Conservation (phyloP, 176 grass and related monocot genomes). For the Juncus inflexus region DNA sequence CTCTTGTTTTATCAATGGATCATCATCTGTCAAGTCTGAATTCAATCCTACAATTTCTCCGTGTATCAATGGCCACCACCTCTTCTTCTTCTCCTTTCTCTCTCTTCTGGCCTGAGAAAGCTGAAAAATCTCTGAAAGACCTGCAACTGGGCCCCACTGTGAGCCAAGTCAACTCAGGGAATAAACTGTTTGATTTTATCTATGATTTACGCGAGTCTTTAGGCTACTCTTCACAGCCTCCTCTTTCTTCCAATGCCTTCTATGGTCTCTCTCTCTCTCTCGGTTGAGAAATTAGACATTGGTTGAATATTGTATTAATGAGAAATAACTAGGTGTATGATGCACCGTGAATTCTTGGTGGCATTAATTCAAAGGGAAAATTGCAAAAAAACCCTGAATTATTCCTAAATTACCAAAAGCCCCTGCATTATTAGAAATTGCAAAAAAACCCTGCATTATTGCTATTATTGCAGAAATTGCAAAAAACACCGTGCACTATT, state of each 20-base stretch:
- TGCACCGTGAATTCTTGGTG: no score
- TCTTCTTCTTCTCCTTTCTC: conserved; percentile 21
- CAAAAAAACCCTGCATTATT: no score
- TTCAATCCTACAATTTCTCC: conserved; percentile 70
- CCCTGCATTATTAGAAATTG: no score
- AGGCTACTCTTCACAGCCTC: conserved; percentile 38
- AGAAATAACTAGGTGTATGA: no score
- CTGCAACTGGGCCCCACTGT: conserved; percentile 66
- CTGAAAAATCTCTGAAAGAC: conserved; percentile 49
- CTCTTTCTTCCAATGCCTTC: conserved; percentile 28
- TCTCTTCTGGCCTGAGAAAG: conserved; percentile 58
- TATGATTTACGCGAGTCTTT: conserved; percentile 42
- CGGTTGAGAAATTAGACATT: no score
- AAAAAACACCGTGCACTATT: no score
- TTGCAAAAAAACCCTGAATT: no score
- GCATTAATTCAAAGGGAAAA: no score
- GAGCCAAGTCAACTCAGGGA: conserved; percentile 61
- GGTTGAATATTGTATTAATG: no score
- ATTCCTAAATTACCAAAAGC: no score
- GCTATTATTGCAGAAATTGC: no score
- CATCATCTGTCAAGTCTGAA: conserved; percentile 14
- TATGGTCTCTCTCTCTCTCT: conserved; percentile 25
- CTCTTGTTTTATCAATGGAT: not conserved
- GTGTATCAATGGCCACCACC: conserved; percentile 39
- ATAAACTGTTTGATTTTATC: conserved; percentile 62